Percentiles rank a stretch among this genome's conserved stretches.
Conservation (phyloP, 2,329 filamentous ascomycete species). For the Periconia macrospinosa region DNA sequence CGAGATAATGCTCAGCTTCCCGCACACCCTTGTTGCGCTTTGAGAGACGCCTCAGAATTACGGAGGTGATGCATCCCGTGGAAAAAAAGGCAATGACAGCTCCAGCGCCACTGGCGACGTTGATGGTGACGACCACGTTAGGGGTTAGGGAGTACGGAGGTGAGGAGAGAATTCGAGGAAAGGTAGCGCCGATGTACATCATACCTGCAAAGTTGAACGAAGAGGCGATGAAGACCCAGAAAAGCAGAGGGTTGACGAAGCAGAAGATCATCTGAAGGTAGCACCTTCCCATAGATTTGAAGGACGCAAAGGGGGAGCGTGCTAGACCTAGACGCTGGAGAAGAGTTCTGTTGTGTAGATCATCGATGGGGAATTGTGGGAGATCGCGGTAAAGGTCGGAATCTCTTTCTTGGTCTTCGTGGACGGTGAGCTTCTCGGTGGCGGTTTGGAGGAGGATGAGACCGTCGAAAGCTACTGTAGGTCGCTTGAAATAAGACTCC, state of each 20-base stretch:
- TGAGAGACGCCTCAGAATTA: constrained; percentile 20
- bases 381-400: constrained; percentile 29
- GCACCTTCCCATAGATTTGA: constrained; percentile 25
- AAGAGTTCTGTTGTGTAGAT: constrained; percentile 8
- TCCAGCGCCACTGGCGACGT: constrained; percentile 21
- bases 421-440: constrained; percentile 44
- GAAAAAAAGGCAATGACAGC: constrained; percentile 20
- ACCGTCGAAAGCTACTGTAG: constrained; percentile 46
- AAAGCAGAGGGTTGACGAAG: constrained; percentile 30
- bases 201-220: constrained; percentile 30
- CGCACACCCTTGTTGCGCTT: constrained; percentile 29
- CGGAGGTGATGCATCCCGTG: constrained; percentile 8
- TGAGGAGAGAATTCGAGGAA: constrained; percentile 17
- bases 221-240: constrained; percentile 32
- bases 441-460: constrained; percentile 43
- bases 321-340: constrained; percentile 20
- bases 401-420: constrained; percentile 35
- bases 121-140: constrained; percentile 18
- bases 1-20: constrained; percentile 36
- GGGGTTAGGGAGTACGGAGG: constrained; percentile 26
- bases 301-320: constrained; percentile 27
- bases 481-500: constrained; percentile 48
- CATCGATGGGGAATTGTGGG: constrained; percentile 15
- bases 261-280: constrained; percentile 34
- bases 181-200: constrained; percentile 34